Conservation (phyloP, 345 rosid genomes). For the Camelina neglecta region DNA sequence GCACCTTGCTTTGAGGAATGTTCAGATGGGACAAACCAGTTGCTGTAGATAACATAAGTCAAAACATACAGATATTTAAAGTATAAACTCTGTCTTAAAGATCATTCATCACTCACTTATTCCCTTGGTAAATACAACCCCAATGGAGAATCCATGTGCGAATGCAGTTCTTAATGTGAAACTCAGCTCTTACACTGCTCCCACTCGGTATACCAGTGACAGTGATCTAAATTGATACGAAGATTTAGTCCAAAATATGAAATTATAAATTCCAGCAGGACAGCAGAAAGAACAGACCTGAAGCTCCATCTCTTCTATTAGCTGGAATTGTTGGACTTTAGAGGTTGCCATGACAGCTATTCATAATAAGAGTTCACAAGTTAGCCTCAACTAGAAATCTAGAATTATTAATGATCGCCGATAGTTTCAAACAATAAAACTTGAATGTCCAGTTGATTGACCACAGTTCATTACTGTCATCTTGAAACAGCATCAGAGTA, state of each 20-base stretch:
- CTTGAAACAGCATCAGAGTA: conserved; percentile 9
- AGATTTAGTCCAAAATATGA: conserved; percentile 9
- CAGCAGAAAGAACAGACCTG: conserved; percentile 48
- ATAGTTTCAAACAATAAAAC: neutral
- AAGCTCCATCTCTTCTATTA: conserved; percentile 65
- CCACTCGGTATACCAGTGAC: conserved; percentile 52
- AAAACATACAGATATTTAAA: conserved; percentile 14
- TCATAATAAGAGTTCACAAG: conserved; percentile 26
- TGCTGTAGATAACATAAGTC: conserved; percentile 45
- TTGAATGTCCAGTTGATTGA: neutral
- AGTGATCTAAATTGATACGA: conserved; percentile 45
- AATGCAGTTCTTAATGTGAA: conserved; percentile 59
- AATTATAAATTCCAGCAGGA: conserved; percentile 11
- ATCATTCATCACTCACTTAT: conserved; percentile 47
- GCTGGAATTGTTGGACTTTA: conserved; percentile 54
- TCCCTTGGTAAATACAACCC: conserved; percentile 63
- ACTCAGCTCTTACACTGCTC: conserved; percentile 59
- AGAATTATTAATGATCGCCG: conserved; percentile 14
- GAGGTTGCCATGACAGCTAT: conserved; percentile 56
- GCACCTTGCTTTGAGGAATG: conserved; percentile 59
- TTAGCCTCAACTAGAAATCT: conserved; percentile 10
- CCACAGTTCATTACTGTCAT: conserved; percentile 2
- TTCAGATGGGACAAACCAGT: conserved; percentile 60
- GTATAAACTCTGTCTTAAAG: neutral
- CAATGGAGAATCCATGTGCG: conserved; percentile 69